Conservation (phyloP, 2,329 filamentous ascomycete genomes). For the Alternaria triticimaculans region DNA sequence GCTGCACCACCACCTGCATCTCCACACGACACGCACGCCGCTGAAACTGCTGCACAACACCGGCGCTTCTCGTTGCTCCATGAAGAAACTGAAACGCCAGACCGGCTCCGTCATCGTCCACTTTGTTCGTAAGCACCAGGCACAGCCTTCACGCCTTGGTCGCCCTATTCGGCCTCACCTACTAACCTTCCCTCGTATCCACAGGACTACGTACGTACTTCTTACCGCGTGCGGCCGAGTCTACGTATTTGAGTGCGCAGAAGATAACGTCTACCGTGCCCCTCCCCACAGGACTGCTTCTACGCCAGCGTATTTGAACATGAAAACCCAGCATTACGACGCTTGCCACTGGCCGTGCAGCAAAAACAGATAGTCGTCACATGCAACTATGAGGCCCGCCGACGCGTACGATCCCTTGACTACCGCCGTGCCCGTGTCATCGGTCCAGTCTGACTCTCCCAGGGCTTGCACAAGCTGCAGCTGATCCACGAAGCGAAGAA, state of each 20-base stretch:
- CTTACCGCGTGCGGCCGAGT: slow-evolving; percentile 10
- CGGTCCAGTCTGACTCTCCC: slow-evolving; percentile 2
- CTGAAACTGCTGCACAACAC: slow-evolving; percentile 2
- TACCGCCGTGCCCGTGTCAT: slow-evolving; percentile 5
- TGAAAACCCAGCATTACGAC: slow-evolving; percentile 74
- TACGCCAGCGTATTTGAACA: slow-evolving; percentile 91
- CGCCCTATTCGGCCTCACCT: slow-evolving; percentile 11
- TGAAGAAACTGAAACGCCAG: slow-evolving; percentile 35
- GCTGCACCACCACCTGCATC: not conserved
- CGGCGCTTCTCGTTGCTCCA: slow-evolving; percentile 5
- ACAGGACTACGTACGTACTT: slow-evolving; percentile 44
- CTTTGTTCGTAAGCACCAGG: slow-evolving; percentile 64
- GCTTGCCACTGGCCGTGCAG: slow-evolving; percentile 79
- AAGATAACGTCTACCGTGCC: slow-evolving; percentile 1
- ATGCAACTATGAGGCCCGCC: slow-evolving; percentile 84
- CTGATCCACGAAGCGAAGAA: slow-evolving; percentile 80
- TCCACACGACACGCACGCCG: not conserved
- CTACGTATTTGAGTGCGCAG: slow-evolving; percentile 1
- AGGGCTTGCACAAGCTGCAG: slow-evolving; percentile 79
- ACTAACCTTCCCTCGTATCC: slow-evolving; percentile 34
- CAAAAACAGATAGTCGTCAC: slow-evolving; percentile 82
- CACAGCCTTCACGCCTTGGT: slow-evolving; percentile 26
- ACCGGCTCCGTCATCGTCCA: slow-evolving; percentile 73
- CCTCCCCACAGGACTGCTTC: slow-evolving; percentile 74
- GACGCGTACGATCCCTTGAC: slow-evolving; percentile 53